Evolutionary conservation across 768 basidiomycete species (phyloP), one percentile per base, ranked within the genome.

Genomic region (Lactarius pseudohatsudake): DNA sequence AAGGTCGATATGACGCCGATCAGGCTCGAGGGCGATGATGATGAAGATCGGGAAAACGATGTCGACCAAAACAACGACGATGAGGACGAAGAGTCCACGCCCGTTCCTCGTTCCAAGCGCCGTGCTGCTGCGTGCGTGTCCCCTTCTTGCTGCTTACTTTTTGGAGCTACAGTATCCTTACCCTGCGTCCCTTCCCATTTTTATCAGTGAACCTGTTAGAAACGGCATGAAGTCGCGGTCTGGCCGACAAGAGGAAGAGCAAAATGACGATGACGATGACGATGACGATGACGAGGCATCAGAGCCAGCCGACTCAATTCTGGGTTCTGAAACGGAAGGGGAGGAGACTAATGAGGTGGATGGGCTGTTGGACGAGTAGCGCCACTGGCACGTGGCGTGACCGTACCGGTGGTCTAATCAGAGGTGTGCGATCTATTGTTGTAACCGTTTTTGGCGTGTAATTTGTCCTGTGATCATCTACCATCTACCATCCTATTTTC

Each of bases 11-110:
- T 72, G 70, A 70, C 57, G 22, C 57, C 69, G 15, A 59, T 72
- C 50, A 67, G 56, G 47, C 66, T 76, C 36, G 66, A 72, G 41
- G 69, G 61, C 59, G 73, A 74, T 53, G 70, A 72, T 10, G 75
- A 77, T 16, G 80, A 84, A 3, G 76, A 70, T 1, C 70, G 61
- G 15, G 70, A 65, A 6, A 66, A 67, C 2, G 73, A 75, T 15
- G 69, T 69, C 1, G 73, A 71, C 10, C 74, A 71, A 1, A 72
- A 61, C 1, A 38, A 63, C 1, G 61, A 61, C 0, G 66, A 68
- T 4, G 69, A 70, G 1, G 63, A 68, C 1, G 67, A 63, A n/a
- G 68, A 63, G n/a, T 58, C 64, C 11, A 69, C 68, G 18, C 70
- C 70, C 4, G 68, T 69, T 47, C 68, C 70, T 54, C 62, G 61